Evolutionary conservation across 208 protist genomes (phyloP), one percentile per base, ranked within the genome.

Genomic region (Balamuthia mandrillaris): DNA sequence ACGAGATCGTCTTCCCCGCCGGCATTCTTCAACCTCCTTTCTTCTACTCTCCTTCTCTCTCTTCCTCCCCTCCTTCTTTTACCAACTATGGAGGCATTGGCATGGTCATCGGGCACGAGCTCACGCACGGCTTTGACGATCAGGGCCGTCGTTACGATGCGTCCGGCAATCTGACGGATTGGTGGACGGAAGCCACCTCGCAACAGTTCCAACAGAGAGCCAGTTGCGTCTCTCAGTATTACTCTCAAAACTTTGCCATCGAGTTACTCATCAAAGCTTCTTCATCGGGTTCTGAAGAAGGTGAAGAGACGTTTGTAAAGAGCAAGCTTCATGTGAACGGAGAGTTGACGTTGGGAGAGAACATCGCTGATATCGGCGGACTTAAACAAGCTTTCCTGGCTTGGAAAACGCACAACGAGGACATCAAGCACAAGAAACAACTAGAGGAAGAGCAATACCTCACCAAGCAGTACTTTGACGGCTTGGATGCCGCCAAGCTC

Each of bases 1-100:
- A 82, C 75, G 75, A 82, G 52, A 82, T 82, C 35, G 75, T 82
- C n/a, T 82, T 82, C 56, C 75, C 75, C 21, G 75, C 75, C 29
- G 75, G 75, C 52, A 82, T 82, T 37, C 31, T 82, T 18, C 51
- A 18, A 58, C 4, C 51, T 58, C 2, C 9, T 27, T 58, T 31
- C 10, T 27, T 58, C 51, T 16, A 5, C 4, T 58, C 51, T 9
- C 75, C n/a, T 27, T 37, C 61, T 12, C 45, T 47, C 61, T 6
- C 9, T 6, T 74, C 33, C 39, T 74, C 33, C 33, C 31, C 39
- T 2, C 58, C 2, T 1, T 2, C 33, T 6, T 6, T 49, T 3
- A 60, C 60, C 47, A 81, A 81, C 44, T 81, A 81, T 49, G 72
- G 72, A 1, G 72, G 75, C 18, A 82, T 82, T 51, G 75, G 75